Evolutionary conservation across 352 stramenopile genomes (phyloP).

Genomic region (Albugo laibachii): DNA sequence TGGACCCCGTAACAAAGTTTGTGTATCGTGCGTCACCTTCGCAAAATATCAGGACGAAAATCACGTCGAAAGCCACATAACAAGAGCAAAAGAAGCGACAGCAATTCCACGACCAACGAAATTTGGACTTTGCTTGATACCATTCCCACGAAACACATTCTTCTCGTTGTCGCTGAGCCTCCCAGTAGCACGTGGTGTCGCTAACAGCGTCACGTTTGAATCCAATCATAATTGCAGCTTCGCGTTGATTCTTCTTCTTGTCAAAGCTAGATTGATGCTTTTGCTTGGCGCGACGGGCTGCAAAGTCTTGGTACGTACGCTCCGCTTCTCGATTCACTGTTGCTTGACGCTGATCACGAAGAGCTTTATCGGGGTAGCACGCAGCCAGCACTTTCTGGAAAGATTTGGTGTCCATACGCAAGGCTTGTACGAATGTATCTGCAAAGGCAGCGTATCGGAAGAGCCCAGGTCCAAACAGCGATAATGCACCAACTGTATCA

Average conservation of each 20-base stretch:
- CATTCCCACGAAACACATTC: not conserved
- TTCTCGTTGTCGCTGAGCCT: no score
- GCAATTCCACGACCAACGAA: constrained; percentile 7
- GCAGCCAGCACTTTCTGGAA: constrained; percentile 5
- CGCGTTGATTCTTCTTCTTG: not conserved
- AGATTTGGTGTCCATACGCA: constrained; percentile 3
- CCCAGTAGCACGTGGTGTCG: no score
- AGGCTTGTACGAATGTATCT: constrained; percentile 9
- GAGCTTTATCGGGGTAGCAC: constrained; percentile 9
- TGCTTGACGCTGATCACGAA: constrained; percentile 5
- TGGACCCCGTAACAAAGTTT: no score
- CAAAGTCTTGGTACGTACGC: constrained; percentile 8
- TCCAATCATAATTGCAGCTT: constrained; percentile 4
- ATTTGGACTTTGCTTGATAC: constrained; percentile 5
- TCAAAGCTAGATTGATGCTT: not conserved
- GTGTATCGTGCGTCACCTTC: constrained; percentile 2
- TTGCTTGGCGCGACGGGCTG: not conserved
- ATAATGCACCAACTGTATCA: constrained; percentile 11
- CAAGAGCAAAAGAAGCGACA: constrained; percentile 9
- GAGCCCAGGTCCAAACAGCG: constrained; percentile 6
- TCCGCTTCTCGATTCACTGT: constrained; percentile 7
- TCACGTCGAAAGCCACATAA: constrained; percentile 15
- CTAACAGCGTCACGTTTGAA: not conserved
- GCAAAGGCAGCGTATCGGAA: constrained; percentile 12
- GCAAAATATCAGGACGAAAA: constrained; percentile 13